A percentile compares a stretch with the other conserved stretches of the same genome.
Evolutionary conservation across 768 basidiomycete species (phyloP).

Genomic region (Epithele typhae): DNA sequence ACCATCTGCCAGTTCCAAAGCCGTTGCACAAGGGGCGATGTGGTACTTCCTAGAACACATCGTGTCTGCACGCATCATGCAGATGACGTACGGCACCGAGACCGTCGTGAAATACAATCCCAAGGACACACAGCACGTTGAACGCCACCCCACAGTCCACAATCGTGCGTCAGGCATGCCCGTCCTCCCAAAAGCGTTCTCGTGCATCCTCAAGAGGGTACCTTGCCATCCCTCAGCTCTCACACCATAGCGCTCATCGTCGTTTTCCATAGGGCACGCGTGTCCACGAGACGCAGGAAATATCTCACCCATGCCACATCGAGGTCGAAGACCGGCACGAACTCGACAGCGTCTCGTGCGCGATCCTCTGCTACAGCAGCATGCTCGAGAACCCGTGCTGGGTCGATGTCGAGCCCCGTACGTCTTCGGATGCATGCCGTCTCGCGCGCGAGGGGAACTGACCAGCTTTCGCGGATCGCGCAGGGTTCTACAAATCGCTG

Average conservation of each 20-base stretch:
- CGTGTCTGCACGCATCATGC: slow-evolving; percentile 44
- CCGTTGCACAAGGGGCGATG: slow-evolving; percentile 50
- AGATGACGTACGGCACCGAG: slow-evolving; percentile 43
- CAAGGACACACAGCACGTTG: slow-evolving; percentile 35
- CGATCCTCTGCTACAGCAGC: slow-evolving; percentile 31
- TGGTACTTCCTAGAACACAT: slow-evolving; percentile 42
- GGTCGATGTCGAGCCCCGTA: too few species aligned
- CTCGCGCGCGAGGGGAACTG: too few species aligned
- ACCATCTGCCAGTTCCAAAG: slow-evolving; percentile 34
- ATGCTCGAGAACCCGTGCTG: slow-evolving; percentile 24
- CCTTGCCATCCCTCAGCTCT: too few species aligned
- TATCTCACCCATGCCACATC: not conserved
- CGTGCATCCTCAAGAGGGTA: slow-evolving; percentile 10
- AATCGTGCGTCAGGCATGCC: slow-evolving; percentile 24
- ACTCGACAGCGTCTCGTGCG: slow-evolving; percentile 19
- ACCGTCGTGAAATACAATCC: slow-evolving; percentile 34
- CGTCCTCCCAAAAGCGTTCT: slow-evolving; percentile 8
- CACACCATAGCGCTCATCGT: too few species aligned
- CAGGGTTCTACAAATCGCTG: slow-evolving; percentile 31
- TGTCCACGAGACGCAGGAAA: not conserved
- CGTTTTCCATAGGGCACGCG: not conserved
- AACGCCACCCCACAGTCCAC: slow-evolving; percentile 30
- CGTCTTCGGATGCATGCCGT: too few species aligned
- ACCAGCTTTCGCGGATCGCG: too few species aligned
- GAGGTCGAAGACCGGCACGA: not conserved